phyloP scores from a whole-genome alignment of 441 rosid genomes.

The Populus trichocarpa region DNA sequence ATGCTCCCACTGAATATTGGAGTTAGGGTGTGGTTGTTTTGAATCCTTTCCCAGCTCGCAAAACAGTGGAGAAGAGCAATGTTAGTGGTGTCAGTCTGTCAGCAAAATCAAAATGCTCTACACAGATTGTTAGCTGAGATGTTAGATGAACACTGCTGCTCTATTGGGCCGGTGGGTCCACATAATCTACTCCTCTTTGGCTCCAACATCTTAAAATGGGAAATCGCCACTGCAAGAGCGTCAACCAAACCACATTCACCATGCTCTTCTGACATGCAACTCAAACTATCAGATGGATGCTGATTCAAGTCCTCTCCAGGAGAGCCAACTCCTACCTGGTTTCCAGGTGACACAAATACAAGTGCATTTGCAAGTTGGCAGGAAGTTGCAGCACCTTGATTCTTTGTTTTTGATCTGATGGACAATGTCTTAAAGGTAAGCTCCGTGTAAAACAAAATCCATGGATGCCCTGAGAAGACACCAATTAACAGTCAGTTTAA shows the following conservation, averaged over 20 bases:
- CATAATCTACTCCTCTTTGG: slow-evolving; percentile 85
- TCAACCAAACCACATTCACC: slow-evolving; percentile 80
- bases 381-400: slow-evolving; percentile 40
- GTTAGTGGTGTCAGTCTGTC: slow-evolving; percentile 34
- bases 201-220: slow-evolving; percentile 78
- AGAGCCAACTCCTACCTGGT: slow-evolving; percentile 21
- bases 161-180: slow-evolving; percentile 64
- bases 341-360: slow-evolving; percentile 25
- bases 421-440: slow-evolving; percentile 57
- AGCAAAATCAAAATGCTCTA: slow-evolving; percentile 71
- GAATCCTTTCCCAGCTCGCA: slow-evolving; percentile 25
- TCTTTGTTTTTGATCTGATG: slow-evolving; percentile 59
- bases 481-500: background rate
- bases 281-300: slow-evolving; percentile 32
- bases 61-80: slow-evolving; percentile 33
- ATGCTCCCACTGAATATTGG: slow-evolving; percentile 18
- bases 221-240: slow-evolving; percentile 79
- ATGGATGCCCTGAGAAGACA: slow-evolving; percentile 72
- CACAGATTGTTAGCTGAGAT: slow-evolving; percentile 79
- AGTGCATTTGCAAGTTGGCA: slow-evolving; percentile 20
- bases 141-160: slow-evolving; percentile 87
- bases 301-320: slow-evolving; percentile 18
- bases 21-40: slow-evolving; percentile 24
- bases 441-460: slow-evolving; percentile 85
- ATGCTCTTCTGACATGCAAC: slow-evolving; percentile 57